These are phyloP conservation scores for Roridomyces roridus DNA, from an alignment of 768 basidiomycete species.

Conservation along the genomic window DNA sequence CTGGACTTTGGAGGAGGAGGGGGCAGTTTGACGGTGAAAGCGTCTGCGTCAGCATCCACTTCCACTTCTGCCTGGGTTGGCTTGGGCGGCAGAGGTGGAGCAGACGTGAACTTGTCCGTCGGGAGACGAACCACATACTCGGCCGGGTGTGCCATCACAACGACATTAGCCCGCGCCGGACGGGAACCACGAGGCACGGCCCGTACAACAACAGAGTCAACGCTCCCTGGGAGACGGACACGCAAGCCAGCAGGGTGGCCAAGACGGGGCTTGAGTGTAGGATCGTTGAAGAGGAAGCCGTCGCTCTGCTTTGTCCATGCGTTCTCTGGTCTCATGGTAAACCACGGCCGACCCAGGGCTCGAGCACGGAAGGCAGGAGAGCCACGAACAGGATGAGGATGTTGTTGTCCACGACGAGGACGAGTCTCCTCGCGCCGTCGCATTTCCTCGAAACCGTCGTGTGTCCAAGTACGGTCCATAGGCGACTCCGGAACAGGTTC, in stretches of 20 bases:
- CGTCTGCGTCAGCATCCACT: neutral
- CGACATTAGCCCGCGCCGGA: conserved; percentile 25
- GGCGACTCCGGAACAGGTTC: conserved; percentile 51
- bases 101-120: conserved; percentile 5
- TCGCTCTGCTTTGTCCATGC: conserved; percentile 88
- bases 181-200: conserved; percentile 28
- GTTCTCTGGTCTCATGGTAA: conserved; percentile 76
- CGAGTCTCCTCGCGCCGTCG: conserved; percentile 73
- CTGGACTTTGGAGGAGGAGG: neutral
- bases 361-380: conserved; percentile 33
- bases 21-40: conserved; percentile 16
- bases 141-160: neutral
- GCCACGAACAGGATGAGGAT: conserved; percentile 29
- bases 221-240: conserved; percentile 66
- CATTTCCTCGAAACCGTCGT: conserved; percentile 91
- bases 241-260: conserved; percentile 62
- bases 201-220: conserved; percentile 47
- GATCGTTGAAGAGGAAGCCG: conserved; percentile 71
- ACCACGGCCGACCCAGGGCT: conserved; percentile 63
- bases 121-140: conserved; percentile 21
- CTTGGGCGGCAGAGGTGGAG: neutral
- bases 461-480: conserved; percentile 78
- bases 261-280: conserved; percentile 60
- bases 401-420: conserved; percentile 45
- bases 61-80: neutral